phyloP scores from a whole-genome alignment of 2,329 filamentous ascomycete species.

The Kalmusia sp. region DNA sequence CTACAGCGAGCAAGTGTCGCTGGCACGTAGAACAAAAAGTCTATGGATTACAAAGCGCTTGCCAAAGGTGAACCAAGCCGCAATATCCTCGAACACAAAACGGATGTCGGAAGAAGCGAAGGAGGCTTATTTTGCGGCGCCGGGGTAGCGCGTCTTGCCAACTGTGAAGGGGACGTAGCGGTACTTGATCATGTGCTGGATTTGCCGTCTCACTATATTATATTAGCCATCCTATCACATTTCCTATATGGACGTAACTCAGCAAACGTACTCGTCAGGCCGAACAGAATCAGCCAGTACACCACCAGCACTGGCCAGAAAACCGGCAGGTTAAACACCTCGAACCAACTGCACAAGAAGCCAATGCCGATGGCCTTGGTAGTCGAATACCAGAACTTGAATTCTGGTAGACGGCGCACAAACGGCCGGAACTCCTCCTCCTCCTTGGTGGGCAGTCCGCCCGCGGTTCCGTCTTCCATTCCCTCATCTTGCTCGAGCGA shows the following conservation, averaged over 20 bases:
- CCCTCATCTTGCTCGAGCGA: slow-evolving; percentile 94
- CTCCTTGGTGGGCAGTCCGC: slow-evolving; percentile 87
- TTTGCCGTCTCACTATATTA: slow-evolving; percentile 88
- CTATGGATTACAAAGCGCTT: slow-evolving; percentile 30
- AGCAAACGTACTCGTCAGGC: slow-evolving; percentile 92
- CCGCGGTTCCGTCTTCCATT: slow-evolving; percentile 85
- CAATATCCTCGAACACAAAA: slow-evolving; percentile 3
- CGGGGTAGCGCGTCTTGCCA: slow-evolving; percentile 68
- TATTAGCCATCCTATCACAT: slow-evolving; percentile 7
- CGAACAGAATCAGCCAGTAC: slow-evolving; percentile 97
- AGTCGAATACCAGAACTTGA: slow-evolving; percentile 99
- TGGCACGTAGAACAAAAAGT: slow-evolving; percentile 19
- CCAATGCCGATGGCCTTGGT: slow-evolving; percentile 84
- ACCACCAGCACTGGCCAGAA: slow-evolving; percentile 99
- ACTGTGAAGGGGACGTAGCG: slow-evolving; percentile 94
- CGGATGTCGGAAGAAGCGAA: slow-evolving; percentile 7
- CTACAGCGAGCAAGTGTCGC: slow-evolving; percentile 23
- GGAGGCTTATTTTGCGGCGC: slow-evolving; percentile 31
- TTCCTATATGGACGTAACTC: not conserved
- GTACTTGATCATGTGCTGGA: slow-evolving; percentile 99
- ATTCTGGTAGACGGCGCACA: slow-evolving; percentile 93
- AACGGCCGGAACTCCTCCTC: slow-evolving; percentile 99
- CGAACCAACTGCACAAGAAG: slow-evolving; percentile 90
- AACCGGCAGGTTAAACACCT: slow-evolving; percentile 93
- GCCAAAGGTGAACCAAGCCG: slow-evolving; percentile 16